Evolutionary conservation across 2,329 filamentous ascomycete genomes (phyloP).

Genomic region (Neoarthrinium moseri): DNA sequence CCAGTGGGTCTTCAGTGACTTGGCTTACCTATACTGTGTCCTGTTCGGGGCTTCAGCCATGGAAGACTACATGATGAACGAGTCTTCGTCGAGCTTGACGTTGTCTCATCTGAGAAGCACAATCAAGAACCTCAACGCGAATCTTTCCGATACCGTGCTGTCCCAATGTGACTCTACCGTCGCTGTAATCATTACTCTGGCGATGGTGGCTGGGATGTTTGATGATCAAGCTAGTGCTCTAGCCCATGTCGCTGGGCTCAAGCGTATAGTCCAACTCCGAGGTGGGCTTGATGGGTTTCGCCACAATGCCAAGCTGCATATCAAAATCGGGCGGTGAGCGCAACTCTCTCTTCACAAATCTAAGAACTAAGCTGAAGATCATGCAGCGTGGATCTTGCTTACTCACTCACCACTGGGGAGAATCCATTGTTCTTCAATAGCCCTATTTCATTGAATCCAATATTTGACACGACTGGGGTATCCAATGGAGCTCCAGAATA

Average conservation of each 20-base stretch:
- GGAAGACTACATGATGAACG: neutral
- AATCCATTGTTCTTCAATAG: neutral
- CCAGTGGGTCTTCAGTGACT: neutral
- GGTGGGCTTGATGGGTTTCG: neutral
- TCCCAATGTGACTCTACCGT: neutral
- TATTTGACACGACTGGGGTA: neutral
- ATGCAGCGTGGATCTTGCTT: neutral
- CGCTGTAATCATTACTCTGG: neutral
- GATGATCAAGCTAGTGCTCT: neutral
- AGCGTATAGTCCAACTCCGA: neutral
- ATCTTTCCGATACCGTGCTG: neutral
- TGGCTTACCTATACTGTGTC: neutral
- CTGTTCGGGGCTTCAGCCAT: neutral
- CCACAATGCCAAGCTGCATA: neutral
- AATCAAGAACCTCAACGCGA: neutral
- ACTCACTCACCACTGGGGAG: neutral
- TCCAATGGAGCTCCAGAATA: neutral
- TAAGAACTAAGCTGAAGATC: no score
- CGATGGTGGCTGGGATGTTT: neutral
- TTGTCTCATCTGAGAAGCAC: neutral
- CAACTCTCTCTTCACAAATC: neutral
- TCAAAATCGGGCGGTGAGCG: neutral
- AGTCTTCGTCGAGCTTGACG: neutral
- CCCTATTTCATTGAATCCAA: neutral
- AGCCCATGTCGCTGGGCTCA: neutral